These are phyloP conservation scores for Hydrangea macrophylla DNA, from an alignment of 148 eudicot species.

Conservation along the genomic window DNA sequence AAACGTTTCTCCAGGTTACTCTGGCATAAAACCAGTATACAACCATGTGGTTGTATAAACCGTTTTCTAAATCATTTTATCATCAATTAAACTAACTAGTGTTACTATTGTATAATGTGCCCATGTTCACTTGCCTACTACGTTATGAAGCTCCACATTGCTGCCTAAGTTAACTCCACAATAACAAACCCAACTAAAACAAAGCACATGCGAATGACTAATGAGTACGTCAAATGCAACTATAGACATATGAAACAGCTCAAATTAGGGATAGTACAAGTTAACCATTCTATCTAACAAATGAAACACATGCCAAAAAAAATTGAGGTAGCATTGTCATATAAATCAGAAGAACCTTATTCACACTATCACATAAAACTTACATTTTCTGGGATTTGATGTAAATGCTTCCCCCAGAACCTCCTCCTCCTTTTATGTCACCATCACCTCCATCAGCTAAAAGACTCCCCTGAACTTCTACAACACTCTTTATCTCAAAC, in stretches of 20 bases:
- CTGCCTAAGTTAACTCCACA: neutral
- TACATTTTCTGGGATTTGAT: conserved; percentile 68
- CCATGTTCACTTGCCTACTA: neutral
- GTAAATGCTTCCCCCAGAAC: conserved; percentile 85
- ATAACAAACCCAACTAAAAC: neutral
- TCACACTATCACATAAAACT: conserved; percentile 4
- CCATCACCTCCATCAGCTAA: conserved; percentile 86
- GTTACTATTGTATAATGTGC: neutral
- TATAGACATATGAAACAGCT: neutral
- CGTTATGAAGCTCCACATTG: neutral
- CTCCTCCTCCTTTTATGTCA: conserved; percentile 86
- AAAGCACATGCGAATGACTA: neutral
- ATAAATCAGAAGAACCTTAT: neutral
- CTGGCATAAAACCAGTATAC: neutral
- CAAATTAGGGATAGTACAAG: neutral
- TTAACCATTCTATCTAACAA: neutral
- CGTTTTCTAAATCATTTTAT: neutral
- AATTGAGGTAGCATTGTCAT: neutral
- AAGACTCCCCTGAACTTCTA: conserved; percentile 51
- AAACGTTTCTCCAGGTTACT: neutral
- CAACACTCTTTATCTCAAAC: conserved; percentile 26
- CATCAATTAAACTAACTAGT: neutral
- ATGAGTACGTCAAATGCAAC: no score
- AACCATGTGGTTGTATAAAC: neutral
- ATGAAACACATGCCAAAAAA: neutral